Conservation (phyloP, 495 filamentous ascomycete species). For the Hypoxylon cercidicola region DNA sequence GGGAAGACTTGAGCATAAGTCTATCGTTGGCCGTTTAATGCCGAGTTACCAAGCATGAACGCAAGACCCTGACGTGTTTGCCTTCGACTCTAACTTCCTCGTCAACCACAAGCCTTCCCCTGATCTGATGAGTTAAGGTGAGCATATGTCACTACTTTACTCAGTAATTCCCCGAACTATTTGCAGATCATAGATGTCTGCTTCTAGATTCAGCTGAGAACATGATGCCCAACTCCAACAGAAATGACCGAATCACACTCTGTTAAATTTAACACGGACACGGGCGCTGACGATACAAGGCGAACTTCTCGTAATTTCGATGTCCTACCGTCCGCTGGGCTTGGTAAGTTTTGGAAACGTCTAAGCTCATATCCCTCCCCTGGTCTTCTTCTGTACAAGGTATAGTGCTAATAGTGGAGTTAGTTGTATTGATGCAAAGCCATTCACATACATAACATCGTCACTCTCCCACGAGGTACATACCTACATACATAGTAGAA, state of each 20-base stretch:
- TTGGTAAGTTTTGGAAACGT: conserved; percentile 31
- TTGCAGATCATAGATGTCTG: conserved; percentile 17
- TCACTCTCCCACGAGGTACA: conserved; percentile 26
- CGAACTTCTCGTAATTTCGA: conserved; percentile 38
- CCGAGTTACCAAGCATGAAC: conserved; percentile 11
- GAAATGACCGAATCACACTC: conserved; percentile 31
- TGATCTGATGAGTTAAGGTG: conserved; percentile 31
- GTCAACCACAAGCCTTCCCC: conserved; percentile 11
- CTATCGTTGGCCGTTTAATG: conserved; percentile 15
- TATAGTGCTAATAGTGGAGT: conserved; percentile 43
- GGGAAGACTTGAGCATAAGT: conserved; percentile 12
- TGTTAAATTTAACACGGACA: conserved; percentile 14
- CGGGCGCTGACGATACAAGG: conserved; percentile 27
- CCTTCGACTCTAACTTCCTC: conserved; percentile 1
- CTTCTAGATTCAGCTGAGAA: conserved; percentile 3
- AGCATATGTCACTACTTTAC: conserved; percentile 18
- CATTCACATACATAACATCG: conserved; percentile 36
- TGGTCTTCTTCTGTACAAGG: conserved; percentile 23
- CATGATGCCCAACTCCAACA: conserved; percentile 25
- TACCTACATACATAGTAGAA: background rate
- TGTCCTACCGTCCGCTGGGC: conserved; percentile 21
- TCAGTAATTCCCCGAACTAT: conserved; percentile 14
- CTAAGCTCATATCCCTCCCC: conserved; percentile 36
- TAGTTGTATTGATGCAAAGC: conserved; percentile 43
- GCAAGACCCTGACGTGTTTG: conserved; percentile 2